Evolutionary conservation across 345 rosid genomes (phyloP), one percentile per base, ranked within the genome.

Genomic region (Moricandia arvensis): DNA sequence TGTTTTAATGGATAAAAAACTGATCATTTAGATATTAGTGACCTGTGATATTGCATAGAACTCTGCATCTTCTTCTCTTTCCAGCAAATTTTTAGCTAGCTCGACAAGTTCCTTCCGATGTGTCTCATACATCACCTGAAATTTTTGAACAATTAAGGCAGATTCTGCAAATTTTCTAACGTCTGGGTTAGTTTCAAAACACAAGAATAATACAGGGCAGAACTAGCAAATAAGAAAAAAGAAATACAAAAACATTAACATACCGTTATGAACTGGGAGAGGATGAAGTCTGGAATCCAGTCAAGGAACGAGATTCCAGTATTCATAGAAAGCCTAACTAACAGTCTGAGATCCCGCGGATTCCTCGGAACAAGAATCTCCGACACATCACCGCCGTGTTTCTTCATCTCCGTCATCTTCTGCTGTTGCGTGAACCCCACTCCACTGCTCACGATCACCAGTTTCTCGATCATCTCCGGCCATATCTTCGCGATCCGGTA

Each of bases 391-490:
- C 86, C 54, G 6, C 88, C 91, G 27, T 87, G 68, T 66, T 63
- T 80, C 31, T 61, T 83, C 69, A 87, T 17, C 68, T 80, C 84
- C 70, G 83, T 74, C 7, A 17, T 61, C 75, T 77, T 90, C 63
- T 87, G 85, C 4, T 84, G 78, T 6, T 85, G 86, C 0, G 81
- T 80, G 17, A 78, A 89, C 27, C 82, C 79, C 0, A 90, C 67
- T 41, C 90, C 94, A 63, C 87, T 84, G 31, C 92, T 90, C 45
- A 89, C 84, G 4, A 90, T 90, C 82, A 84, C 93, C 12, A 87
- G 62, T 76, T 78, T 90, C 75, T 86, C 91, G 31, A 90, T 79
- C 73, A 53, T 85, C 59, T 67, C 74, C 16, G 83, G 79, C 69
- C 71, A 74, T 0, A 86, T 83, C 75, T 89, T 84, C 10, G 97